Percentiles rank a stretch among this genome's conserved stretches.
phyloP scores from a whole-genome alignment of 2,329 filamentous ascomycete genomes.

The Tolypocladium guangdongense region DNA sequence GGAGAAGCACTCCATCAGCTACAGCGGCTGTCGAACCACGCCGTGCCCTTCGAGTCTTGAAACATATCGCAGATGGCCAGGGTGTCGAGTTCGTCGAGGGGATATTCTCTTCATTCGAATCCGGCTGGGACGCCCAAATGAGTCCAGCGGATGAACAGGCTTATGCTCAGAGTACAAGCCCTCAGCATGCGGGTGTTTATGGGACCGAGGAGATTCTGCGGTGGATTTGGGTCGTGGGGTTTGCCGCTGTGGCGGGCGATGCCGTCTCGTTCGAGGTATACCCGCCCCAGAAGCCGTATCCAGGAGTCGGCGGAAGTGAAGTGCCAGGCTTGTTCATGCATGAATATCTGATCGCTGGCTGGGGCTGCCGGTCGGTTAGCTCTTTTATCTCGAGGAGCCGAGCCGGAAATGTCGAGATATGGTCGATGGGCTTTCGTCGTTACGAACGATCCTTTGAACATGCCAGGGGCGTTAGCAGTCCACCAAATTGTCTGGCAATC shows the following conservation, averaged over 20 bases:
- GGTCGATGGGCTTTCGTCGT: constrained; percentile 38
- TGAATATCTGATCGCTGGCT: constrained; percentile 35
- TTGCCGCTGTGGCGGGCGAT: constrained; percentile 34
- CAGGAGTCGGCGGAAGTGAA: constrained; percentile 4
- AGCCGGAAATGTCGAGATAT: constrained; percentile 40
- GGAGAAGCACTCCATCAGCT: constrained; percentile 21
- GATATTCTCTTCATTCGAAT: constrained; percentile 35
- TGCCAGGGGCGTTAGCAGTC: constrained; percentile 34
- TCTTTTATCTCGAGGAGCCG: constrained; percentile 22
- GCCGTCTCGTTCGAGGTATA: constrained; percentile 31
- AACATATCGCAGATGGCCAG: constrained; percentile 25
- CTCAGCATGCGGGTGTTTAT: constrained; percentile 17
- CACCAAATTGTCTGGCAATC: constrained; percentile 32
- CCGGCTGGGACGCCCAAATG: constrained; percentile 19
- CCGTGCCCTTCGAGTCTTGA: constrained; percentile 18
- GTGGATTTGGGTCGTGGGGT: constrained; percentile 36
- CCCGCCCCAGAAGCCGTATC: constrained; percentile 19
- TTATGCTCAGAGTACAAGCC: constrained; percentile 22
- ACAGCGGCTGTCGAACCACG: constrained; percentile 28
- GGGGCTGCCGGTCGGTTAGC: constrained; percentile 31
- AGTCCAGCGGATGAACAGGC: constrained; percentile 33
- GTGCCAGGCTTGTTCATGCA: constrained; percentile 24
- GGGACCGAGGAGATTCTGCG: constrained; percentile 22
- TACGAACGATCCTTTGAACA: constrained; percentile 34
- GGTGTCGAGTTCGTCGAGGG: constrained; percentile 34